Evolutionary conservation across 192 early-diverging fungal genomes (phyloP).

Genomic region (Piromyces finnis): DNA sequence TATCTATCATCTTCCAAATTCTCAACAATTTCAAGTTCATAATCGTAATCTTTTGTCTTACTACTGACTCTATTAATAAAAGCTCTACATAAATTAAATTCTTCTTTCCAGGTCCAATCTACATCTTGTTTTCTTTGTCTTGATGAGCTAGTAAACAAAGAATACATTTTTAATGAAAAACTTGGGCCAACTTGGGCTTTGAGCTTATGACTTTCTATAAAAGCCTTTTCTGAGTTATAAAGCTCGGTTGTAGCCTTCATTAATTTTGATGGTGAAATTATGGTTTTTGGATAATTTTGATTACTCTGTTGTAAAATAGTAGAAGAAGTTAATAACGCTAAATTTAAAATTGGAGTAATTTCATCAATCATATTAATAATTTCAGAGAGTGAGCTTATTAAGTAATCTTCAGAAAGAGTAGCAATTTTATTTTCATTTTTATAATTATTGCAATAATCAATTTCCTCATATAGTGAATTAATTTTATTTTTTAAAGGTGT

Average conservation of each 20-base stretch:
- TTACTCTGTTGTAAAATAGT: constrained; percentile 14
- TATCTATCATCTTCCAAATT: constrained; percentile 60
- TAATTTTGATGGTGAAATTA: constrained; percentile 30
- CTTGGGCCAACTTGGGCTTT: constrained; percentile 9
- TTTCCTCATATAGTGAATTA: constrained; percentile 9
- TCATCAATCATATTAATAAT: constrained; percentile 16
- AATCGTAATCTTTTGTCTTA: constrained; percentile 17
- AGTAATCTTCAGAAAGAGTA: constrained; percentile 3
- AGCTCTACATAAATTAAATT: constrained; percentile 13
- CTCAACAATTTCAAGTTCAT: constrained; percentile 37
- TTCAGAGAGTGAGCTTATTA: constrained; percentile 1
- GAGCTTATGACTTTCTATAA: neutral
- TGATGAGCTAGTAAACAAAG: constrained; percentile 44
- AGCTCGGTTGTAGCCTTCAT: constrained; percentile 30
- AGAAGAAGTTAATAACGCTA: constrained; percentile 28
- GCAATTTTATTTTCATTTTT: constrained; percentile 9
- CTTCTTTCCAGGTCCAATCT: constrained; percentile 72
- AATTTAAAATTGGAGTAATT: constrained; percentile 28
- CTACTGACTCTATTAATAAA: neutral
- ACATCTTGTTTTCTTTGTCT: constrained; percentile 22
- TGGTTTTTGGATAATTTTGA: neutral
- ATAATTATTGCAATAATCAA: constrained; percentile 18
- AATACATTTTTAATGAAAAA: constrained; percentile 42
- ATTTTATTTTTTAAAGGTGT: constrained; percentile 17
- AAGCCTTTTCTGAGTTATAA: constrained; percentile 3